Evolutionary conservation across 768 basidiomycete genomes (phyloP), one percentile per base, ranked within the genome.

Genomic region (Collybia nuda): DNA sequence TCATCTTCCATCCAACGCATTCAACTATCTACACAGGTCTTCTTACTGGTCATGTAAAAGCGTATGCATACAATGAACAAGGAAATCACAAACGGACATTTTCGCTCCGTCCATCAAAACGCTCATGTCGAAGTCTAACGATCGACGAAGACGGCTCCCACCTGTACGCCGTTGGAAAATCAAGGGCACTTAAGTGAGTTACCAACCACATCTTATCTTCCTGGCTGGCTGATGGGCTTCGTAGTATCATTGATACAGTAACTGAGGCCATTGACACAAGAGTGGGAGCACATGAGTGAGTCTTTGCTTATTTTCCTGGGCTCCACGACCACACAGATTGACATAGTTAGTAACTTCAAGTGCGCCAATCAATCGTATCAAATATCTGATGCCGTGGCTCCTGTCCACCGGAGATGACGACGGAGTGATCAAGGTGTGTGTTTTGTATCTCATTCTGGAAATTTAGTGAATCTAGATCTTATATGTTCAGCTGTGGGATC

Each of bases 391-490:
- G 56, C 81, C 86, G 4, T 81, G 88, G 66, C 68, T 93, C 49
- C 65, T 96, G 14, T 82, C 84, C 17, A 93, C 90, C 6, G 95
- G 95, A 15, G 95, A 97, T 64, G 95, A 98, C 62, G 93, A 95
- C 47, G 95, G 95, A 28, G 84, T 93, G 19, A 84, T 98, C 66
- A 96, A 96, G 79, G 93, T 90, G 44, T 44, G 73, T 56, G 23
- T 54, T 23, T 40, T 41, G 14, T 36, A n/a, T 41, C 41, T 18
- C 22, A 26, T 50, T 39, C 47, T 17, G 12, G 29, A 44, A 35
- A 11, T 48, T 41, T 32, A 47, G 50, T 28, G 7, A 26, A 19
- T 37, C 44, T 15, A 37, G 35, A 46, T 41, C 17, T 43, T 28
- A 6, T 21, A 41, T 52, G n/a, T 40, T 38, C 58, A 97, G 94